Base-by-base conservation (phyloP, 805 yeast species). In the Huiozyma naganishii region DNA sequence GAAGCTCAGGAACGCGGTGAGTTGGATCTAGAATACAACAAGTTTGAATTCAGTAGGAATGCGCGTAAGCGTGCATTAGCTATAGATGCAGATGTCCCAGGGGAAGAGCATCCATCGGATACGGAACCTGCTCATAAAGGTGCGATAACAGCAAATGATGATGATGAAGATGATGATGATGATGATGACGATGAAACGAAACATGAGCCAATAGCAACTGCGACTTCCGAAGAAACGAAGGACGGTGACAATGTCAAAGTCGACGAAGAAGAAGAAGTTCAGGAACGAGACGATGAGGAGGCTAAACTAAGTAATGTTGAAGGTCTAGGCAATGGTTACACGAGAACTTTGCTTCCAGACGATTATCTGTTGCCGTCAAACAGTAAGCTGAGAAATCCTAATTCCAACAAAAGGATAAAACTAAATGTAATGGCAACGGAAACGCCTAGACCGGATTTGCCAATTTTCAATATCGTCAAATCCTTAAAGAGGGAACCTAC, bases 261-360 rank as follows among this genome's bases (percentile, higher is more conserved):
- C 27, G 54, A 48, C n/a, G 54, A 54, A 7, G 8, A 11, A 9
- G 23, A 17, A 17, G 23, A 17, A 17, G 23, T 17, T 17, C 23
- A 17, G 23, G 23, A 17, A 17, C 23, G 58, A 37, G 53, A 49
- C 37, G 58, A 57, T 41, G 23, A 17, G 23, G 23, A 17, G 23
- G 4, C 23, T 17, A 17, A 17, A 17, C 58, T 53, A 39, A 54
- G 58, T 35, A 60, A 59, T 43, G 47, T 58, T 23, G 65, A 61
- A 45, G 63, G 63, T 1, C 39, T 58, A 13, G 64, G 64, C 13
- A 61, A 59, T 43, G 65, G 65, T 5, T 59, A 61, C 39, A 55
- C 59, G 23, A 51, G 61, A 28, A 50, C 57, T 8, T 35, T 59
- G 7, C 45, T 60, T 40, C 45, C 59, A 2, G 58, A 59, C 8